Evolutionary conservation across 192 early-diverging fungal genomes (phyloP), one percentile per base, ranked within the genome.

Genomic region (Gaertneriomyces semiglobifer): DNA sequence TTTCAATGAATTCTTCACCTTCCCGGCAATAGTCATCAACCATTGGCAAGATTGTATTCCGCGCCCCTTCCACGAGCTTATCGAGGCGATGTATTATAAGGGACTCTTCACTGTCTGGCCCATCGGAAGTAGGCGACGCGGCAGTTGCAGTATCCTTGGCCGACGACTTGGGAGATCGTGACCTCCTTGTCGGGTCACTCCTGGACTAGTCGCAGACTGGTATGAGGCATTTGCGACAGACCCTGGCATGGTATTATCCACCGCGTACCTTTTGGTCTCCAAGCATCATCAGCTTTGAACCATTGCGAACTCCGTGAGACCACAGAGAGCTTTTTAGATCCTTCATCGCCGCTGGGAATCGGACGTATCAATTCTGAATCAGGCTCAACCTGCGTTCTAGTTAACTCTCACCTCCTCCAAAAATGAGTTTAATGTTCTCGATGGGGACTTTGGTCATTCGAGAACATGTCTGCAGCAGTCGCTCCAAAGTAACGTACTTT

Each of bases 391-490:
- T 47, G 20, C 12, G 58, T 58, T 12, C 16, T 50, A 25, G 63
- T 18, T 6, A 63, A 70, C 10, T 42, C 43, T 43, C 84, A 90
- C 90, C 90, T 63, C 89, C 91, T 48, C 85, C 84, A 38, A 84
- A 79, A 38, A 85, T 70, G 18, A 96, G 72, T 60, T 87, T 90
- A 77, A 94, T 86, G 25, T 80, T 82, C 53, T 85, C 86, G 5
- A 81, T 77, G 7, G 93, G 93, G 10, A 96, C 88, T 25, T 88
- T 85, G 0, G 92, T 90, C 20, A 84, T 72, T 46, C 83, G 77
- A 57, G 88, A 86, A 62, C 89, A 88, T 52, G 85, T 82, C 47
- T 89, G 84, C 52, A 92, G 84, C 63, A 96, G 73, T 47, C 90
- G 83, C 7, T 81, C 84, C 7, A 96, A 83, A 7, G 85, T 89